Percentiles rank a stretch among this genome's conserved stretches.
Conservation (phyloP, 2,329 filamentous ascomycete genomes). For the Phaeosphaeria sp. region DNA sequence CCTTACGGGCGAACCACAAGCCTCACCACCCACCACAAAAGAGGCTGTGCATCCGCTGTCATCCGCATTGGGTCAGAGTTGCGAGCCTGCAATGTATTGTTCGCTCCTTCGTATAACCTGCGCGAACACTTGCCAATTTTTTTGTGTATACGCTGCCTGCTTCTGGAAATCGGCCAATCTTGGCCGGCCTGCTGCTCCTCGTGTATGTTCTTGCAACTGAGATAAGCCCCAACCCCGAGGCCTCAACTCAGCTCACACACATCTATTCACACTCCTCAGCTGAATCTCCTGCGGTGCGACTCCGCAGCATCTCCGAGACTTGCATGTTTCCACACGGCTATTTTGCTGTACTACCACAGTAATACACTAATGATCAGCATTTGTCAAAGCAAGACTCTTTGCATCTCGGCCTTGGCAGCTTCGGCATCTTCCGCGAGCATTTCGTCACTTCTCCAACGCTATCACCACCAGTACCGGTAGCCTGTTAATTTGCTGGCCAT, state of each 20-base stretch:
- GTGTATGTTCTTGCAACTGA: not conserved
- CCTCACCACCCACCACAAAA: conserved; percentile 11
- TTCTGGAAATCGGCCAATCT: not conserved
- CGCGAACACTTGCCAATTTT: conserved; percentile 3
- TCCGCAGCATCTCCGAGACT: not conserved
- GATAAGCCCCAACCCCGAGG: conserved; percentile 4
- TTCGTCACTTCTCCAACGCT: not conserved
- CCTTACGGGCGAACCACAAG: conserved; percentile 15
- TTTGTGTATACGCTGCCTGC: not conserved
- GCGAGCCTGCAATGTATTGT: conserved; percentile 8
- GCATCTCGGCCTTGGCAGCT: not conserved
- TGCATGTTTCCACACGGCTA: not conserved
- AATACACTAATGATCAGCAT: not conserved
- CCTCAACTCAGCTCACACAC: conserved; percentile 1
- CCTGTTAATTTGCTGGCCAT: not conserved
- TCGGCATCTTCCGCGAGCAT: not conserved
- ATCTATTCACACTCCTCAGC: not conserved
- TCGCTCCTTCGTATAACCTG: not conserved
- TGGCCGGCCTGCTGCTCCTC: not conserved
- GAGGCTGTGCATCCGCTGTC: conserved; percentile 21
- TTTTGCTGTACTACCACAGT: not conserved
- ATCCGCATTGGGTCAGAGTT: conserved; percentile 4
- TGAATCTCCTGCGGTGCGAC: not conserved
- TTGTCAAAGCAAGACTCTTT: not conserved
- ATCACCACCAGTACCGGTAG: not conserved